Base-by-base conservation (phyloP, 1,139 yeast genomes). In the Kodamaea sp. region DNA sequence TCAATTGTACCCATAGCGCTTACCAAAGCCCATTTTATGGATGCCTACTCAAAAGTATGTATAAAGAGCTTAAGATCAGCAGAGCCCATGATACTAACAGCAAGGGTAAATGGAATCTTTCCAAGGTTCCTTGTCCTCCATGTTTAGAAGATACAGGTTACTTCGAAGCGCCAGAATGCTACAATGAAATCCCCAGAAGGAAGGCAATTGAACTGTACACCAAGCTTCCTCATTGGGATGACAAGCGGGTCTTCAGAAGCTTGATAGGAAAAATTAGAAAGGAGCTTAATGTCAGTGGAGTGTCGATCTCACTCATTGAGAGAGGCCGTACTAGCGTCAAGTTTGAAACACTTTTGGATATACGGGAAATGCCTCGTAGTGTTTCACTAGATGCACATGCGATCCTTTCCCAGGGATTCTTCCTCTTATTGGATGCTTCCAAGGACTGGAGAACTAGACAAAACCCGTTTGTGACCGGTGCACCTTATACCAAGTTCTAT, bases 381-480 rank as follows among this genome's bases (percentile, higher is more conserved):
- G 63, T 78, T 1, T 78, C 87, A 1, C 58, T 83, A 26, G 90
- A 83, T 54, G 78, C 79, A 4, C 90, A 83, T 57, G 68, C 87
- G 0, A 66, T 83, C 4, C 57, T 83, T 26, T 81, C 89, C 0
- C 59, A 63, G 9, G 78, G 70, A 1, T 65, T 67, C 44, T 76
- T 83, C 44, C 59, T 76, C 2, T 45, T 83, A 14, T 52, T 69
- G 16, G 86, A 83, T 53, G 80, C 88, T 1, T 55, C 77, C 4
- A 61, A 65, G 25, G 92, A 83, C 51, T 83, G 92, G 90, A 63
- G 90, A 53, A 74, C 80, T 4, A 48, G 58, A 7, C 60, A 63
- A 29, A 81, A 78, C 45, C 89, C 89, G 0, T 63, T 82, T 35
- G 84, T 83, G 1, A 73, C 68, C 24, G 82, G 83, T 0, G 63